Evolutionary conservation across 106 monocot species (phyloP), one percentile per base, ranked within the genome.

Genomic region (Apostasia shenzhenica): DNA sequence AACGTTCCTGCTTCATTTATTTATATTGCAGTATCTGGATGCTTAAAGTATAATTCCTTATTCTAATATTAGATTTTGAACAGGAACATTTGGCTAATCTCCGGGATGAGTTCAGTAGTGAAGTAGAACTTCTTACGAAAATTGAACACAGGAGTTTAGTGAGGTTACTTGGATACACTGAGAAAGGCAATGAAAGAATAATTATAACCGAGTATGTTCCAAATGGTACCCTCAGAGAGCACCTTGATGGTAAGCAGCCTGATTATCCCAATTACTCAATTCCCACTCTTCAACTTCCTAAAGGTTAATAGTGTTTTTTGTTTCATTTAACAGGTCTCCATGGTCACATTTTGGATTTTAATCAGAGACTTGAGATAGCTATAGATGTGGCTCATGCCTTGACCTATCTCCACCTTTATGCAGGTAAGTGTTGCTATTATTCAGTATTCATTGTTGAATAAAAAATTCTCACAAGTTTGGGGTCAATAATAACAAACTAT

Each of bases 341-440:
- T 60, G 90, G 86, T 12, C 79, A 67, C 63, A 67, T 87, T 61
- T 68, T 94, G 62, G 83, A 90, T 70, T 94, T 94, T 57, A 87
- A 74, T 69, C 94, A 94, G 42, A 82, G 94, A 14, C 41, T 94
- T 48, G 87, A 85, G 72, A 85, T 94, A 62, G 80, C 87, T 2
- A 94, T 94, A 45, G 94, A 94, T 79, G 77, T 94, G 73, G 90
- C 94, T 59, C 90, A 90, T 83, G 90, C 76, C 42, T 67, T 94
- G 53, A 88, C 94, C 37, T 90, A 94, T 83, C 94, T 90, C 48
- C 94, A 94, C 85, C 77, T 88, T 53, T 94, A 87, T 79, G 82
- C 94, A 74, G 94, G 87, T 87, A 66, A 54, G 53, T 4, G 5
- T 48, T 8, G 14, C 13, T 4, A 49, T 37, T 26, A 8, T 67